Evolutionary conservation across 2,329 filamentous ascomycete genomes (phyloP).

Genomic region (Didymella pinodella): DNA sequence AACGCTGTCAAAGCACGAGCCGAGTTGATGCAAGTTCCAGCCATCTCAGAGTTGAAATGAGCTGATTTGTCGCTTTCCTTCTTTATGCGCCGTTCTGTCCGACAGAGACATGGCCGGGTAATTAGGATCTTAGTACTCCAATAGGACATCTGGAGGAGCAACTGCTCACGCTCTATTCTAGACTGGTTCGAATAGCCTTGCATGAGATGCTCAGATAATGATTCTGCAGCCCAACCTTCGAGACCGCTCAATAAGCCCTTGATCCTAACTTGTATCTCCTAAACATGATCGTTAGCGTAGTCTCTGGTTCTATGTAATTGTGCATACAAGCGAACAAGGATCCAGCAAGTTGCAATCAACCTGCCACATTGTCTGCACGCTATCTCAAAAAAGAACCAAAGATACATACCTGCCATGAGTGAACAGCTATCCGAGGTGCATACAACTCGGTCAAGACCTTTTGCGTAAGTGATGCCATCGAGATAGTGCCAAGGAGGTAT

Average conservation of each 20-base stretch:
- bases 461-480: constrained; percentile 43
- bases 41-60: constrained; percentile 44
- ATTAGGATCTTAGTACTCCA: constrained; percentile 47
- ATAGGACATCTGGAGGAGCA: constrained; percentile 39
- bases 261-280: constrained; percentile 45
- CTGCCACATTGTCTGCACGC: no score
- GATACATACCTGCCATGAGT: constrained; percentile 46
- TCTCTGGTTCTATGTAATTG: no score
- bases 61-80: constrained; percentile 38
- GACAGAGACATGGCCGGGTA: constrained; percentile 49
- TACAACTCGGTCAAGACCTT: constrained; percentile 47
- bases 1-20: constrained; percentile 44
- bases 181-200: no score
- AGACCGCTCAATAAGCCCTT: constrained; percentile 39
- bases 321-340: no score
- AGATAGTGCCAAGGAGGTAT: constrained; percentile 26
- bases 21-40: constrained; percentile 45
- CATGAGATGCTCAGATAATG: no score
- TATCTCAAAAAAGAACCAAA: no score
- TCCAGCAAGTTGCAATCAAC: no score
- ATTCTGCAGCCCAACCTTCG: constrained; percentile 47
- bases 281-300: no score
- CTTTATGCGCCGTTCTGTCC: constrained; percentile 33
- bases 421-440: constrained; percentile 40
- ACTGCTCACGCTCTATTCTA: constrained; percentile 24